Base-by-base conservation (phyloP, 495 filamentous ascomycete genomes). In the Umbilicaria muhlenbergii region DNA sequence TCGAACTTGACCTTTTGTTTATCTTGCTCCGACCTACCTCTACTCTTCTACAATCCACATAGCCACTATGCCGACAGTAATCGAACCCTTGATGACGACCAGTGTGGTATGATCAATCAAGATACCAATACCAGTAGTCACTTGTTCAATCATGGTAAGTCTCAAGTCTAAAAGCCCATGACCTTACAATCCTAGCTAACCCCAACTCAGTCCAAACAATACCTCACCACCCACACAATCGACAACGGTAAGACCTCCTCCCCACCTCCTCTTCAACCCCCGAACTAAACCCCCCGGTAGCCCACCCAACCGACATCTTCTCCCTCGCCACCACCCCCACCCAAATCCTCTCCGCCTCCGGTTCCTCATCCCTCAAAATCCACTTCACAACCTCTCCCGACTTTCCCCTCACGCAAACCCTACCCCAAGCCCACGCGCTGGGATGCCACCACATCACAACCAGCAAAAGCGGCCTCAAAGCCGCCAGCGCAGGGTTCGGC, bases 261-360 rank as follows among this genome's bases (percentile, higher is more conserved):
- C 31, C 24, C 28, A 32, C 32, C 10, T 24, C 32, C 13, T 19
- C 17, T 10, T 14, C 28, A 21, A 36, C 17, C 24, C 41, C 45
- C 38, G 50, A 24, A 44, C 2, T 42, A 32, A 10, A 7, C 39
- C 39, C 42, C n/a, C 14, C 10, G 12, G 5, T 46, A 86, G 87
- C 85, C 46, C 91, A 95, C 61, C 67, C 78, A 34, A 79, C 80
- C 41, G 88, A 95, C 56, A 86, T 98, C 46, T 98, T 89, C 63
- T 77, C 82, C 13, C 65, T 98, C 51, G 87, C 86, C 2, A 72
- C 86, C n/a, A 92, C 87, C 3, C 63, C 76, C 3, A 78, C 67
- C 13, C 71, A 83, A 16, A 59, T 94, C 16, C 55, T 98, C 53
- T 91, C 88, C 14, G 83, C 75, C 28, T 86, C 83, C 35, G 92